Base-by-base conservation (phyloP, 441 rosid species). In the Populus hybrid region DNA sequence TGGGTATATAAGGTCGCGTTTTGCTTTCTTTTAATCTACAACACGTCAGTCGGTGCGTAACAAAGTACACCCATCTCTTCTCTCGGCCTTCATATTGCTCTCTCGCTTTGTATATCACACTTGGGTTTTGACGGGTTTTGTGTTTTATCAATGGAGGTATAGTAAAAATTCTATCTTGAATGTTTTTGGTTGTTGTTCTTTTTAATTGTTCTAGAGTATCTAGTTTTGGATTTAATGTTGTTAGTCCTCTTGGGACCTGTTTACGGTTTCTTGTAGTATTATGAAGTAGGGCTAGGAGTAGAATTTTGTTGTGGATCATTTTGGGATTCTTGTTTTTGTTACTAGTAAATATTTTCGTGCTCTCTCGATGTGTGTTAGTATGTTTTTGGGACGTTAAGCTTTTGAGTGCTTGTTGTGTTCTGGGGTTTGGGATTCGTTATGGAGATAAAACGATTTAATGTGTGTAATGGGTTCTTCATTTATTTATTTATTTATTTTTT, bases 31-130 rank as follows among this genome's bases (percentile, higher is more conserved):
- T 70, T 85, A 76, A 80, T 77, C 82, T 76, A 21, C 50, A 24
- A 76, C 79, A 36, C 67, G 79, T 67, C 74, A 83, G 83, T 86
- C 79, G 83, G 73, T 78, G 83, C 77, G 75, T 79, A 77, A 78
- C 73, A 67, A 71, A 69, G 79, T 72, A 76, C 59, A 83, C 79
- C 84, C 84, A 84, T 84, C 82, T 74, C 21, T 64, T 35, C 69
- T 40, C 8, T 40, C 12, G 0, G 3, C 12, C 14, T 40, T 40
- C 14, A 10, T 40, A 10, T 40, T 10, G 20, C 57, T 46, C 57
- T 46, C 42, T 38, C 78, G 69, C 73, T 83, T 79, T 66, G 75
- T 68, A 40, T 67, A 71, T 76, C 38, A 30, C 84, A 72, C 81
- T 76, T 73, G 81, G 79, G 78, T 79, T 73, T 82, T 54, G 73